Evolutionary conservation across 2,329 filamentous ascomycete genomes (phyloP).

Genomic region (Aspergillus phoenicis): DNA sequence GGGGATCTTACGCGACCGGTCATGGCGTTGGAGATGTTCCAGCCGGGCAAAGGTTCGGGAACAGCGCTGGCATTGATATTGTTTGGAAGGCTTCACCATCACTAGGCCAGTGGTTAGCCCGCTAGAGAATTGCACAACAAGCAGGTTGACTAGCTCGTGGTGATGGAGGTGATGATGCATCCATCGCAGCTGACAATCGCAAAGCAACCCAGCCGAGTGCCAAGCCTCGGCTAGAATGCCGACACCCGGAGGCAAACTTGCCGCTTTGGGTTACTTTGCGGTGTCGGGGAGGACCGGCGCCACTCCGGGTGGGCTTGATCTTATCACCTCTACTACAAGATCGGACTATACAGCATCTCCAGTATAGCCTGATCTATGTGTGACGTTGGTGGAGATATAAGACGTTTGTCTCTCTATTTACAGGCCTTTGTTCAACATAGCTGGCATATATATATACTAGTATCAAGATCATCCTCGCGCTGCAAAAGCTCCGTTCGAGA

Average conservation of each 20-base stretch:
- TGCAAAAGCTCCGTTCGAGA: too few relatives aligned
- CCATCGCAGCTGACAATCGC: not conserved
- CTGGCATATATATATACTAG: too few relatives aligned
- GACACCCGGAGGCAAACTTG: not conserved
- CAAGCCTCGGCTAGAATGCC: not conserved
- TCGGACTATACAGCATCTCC: too few relatives aligned
- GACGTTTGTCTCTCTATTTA: too few relatives aligned
- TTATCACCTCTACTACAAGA: too few relatives aligned
- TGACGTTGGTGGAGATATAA: too few relatives aligned
- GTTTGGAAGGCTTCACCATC: slow-evolving; percentile 24
- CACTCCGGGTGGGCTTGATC: too few relatives aligned
- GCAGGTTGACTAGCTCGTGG: not conserved
- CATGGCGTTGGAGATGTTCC: slow-evolving; percentile 40
- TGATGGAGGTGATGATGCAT: not conserved
- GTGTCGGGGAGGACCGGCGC: too few relatives aligned
- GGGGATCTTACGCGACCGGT: slow-evolving; percentile 35
- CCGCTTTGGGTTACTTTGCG: not conserved
- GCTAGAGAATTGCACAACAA: not conserved
- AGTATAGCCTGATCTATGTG: too few relatives aligned
- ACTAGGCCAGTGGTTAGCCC: not conserved
- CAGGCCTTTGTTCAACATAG: too few relatives aligned
- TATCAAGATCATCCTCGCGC: too few relatives aligned
- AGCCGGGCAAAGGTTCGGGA: slow-evolving; percentile 35
- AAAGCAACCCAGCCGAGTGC: not conserved
- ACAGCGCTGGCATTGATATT: slow-evolving; percentile 36